Percentiles rank a stretch among this genome's conserved stretches.
These are phyloP conservation scores for Pythium aquatile DNA, from an alignment of 352 stramenopile species.

Conservation along the genomic window DNA sequence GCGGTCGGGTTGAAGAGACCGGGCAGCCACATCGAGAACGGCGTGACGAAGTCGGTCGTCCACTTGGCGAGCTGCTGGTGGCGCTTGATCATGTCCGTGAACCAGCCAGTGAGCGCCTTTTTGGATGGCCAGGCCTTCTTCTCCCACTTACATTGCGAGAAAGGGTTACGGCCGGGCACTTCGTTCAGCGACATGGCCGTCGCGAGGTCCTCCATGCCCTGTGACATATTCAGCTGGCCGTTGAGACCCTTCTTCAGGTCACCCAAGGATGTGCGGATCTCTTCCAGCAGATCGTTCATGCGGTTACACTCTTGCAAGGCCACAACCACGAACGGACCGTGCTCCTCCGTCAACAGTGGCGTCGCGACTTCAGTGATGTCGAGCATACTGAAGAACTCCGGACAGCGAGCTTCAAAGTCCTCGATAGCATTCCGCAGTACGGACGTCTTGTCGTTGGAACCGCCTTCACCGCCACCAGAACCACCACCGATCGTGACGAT, in stretches of 20 bases:
- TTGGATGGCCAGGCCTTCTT: constrained; percentile 95
- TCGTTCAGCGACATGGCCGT: constrained; percentile 92
- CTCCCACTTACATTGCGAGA: constrained; percentile 95
- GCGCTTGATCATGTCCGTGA: constrained; percentile 92
- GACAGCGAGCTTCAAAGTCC: constrained; percentile 88
- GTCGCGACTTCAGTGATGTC: constrained; percentile 87
- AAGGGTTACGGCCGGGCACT: constrained; percentile 93
- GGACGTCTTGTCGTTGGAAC: constrained; percentile 65
- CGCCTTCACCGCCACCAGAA: constrained; percentile 56
- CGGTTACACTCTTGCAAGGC: constrained; percentile 93
- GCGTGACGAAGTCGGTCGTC: constrained; percentile 90
- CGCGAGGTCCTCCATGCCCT: constrained; percentile 93
- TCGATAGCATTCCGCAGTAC: constrained; percentile 86
- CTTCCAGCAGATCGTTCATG: constrained; percentile 93
- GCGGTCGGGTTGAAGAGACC: constrained; percentile 95
- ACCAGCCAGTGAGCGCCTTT: constrained; percentile 92
- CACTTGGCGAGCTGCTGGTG: constrained; percentile 88
- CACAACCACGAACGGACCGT: constrained; percentile 94
- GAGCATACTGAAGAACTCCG: constrained; percentile 92
- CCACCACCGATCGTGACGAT: constrained; percentile 91
- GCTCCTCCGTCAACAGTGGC: constrained; percentile 84
- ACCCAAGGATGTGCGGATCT: constrained; percentile 89
- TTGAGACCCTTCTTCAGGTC: constrained; percentile 96
- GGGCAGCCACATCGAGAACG: constrained; percentile 94
- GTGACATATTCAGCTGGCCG: constrained; percentile 95